Evolutionary conservation across 2,329 filamentous ascomycete genomes (phyloP).

Genomic region (Cytospora schulzeri): DNA sequence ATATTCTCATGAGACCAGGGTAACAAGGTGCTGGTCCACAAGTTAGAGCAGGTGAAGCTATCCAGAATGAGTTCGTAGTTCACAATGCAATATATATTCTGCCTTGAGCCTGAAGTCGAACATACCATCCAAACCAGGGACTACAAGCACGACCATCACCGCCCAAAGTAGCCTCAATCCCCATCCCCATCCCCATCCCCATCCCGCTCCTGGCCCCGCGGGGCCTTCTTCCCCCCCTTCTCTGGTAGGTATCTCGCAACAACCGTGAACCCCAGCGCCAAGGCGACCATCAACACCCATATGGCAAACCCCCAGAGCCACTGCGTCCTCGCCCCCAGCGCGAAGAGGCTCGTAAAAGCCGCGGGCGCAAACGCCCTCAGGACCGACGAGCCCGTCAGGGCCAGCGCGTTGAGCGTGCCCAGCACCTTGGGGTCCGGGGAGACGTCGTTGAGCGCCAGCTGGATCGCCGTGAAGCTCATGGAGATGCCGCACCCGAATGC

Average conservation of each 20-base stretch:
- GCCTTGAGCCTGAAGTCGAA: not conserved
- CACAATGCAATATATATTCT: not conserved
- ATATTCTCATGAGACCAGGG: too few relatives aligned
- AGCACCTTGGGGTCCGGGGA: constrained; percentile 65
- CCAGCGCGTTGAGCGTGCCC: constrained; percentile 71
- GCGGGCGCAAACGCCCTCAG: constrained; percentile 69
- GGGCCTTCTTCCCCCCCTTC: constrained; percentile 33
- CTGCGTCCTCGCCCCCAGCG: constrained; percentile 63
- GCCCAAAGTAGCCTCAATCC: not conserved
- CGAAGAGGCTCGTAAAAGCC: constrained; percentile 67
- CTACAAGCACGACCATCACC: not conserved
- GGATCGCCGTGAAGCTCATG: constrained; percentile 71
- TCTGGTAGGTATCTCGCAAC: constrained; percentile 41
- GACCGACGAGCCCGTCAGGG: constrained; percentile 62
- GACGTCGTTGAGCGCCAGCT: constrained; percentile 75
- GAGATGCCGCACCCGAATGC: constrained; percentile 63
- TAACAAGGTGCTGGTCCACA: too few relatives aligned
- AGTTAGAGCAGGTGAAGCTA: too few relatives aligned
- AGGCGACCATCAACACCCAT: constrained; percentile 59
- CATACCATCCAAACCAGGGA: not conserved
- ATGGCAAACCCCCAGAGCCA: constrained; percentile 66
- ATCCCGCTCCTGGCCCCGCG: not conserved
- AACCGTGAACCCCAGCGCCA: constrained; percentile 40
- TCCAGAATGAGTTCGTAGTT: not conserved
- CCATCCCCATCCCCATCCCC: not conserved